A percentile compares a stretch with the other conserved stretches of the same genome.
phyloP scores from a whole-genome alignment of 2,329 filamentous ascomycete genomes.

The Metarhizium humberi region DNA sequence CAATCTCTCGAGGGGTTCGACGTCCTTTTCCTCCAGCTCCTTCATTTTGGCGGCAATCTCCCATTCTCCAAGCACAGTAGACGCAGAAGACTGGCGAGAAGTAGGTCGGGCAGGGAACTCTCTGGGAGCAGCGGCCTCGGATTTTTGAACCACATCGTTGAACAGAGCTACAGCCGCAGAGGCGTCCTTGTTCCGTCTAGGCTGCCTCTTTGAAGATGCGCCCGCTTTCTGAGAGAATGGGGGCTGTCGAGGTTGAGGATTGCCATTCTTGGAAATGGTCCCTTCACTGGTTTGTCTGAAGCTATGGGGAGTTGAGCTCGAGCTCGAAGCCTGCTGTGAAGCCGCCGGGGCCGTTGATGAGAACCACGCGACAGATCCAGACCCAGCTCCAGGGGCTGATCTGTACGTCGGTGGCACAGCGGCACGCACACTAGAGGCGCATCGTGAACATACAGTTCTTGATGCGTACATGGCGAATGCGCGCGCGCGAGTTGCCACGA shows the following conservation, averaged over 20 bases:
- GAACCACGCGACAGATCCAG: conserved; percentile 11
- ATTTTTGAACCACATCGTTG: conserved; percentile 23
- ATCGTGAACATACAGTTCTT: conserved; percentile 25
- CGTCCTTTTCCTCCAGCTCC: conserved; percentile 12
- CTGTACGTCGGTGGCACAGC: neutral
- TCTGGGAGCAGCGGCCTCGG: neutral
- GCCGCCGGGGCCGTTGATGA: conserved; percentile 13
- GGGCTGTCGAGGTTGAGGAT: neutral
- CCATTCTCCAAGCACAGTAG: conserved; percentile 14
- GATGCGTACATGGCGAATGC: conserved; percentile 23
- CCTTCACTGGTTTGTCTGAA: neutral
- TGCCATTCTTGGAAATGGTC: neutral
- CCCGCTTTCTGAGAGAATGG: neutral
- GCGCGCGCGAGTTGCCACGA: neutral
- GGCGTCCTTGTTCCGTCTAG: conserved; percentile 1
- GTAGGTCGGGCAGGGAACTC: neutral
- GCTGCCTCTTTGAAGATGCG: conserved; percentile 3
- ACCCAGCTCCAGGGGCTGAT: neutral
- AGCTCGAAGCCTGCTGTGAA: neutral
- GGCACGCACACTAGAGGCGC: conserved; percentile 19
- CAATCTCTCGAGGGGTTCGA: conserved; percentile 12
- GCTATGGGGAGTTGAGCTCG: neutral
- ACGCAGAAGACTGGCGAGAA: neutral
- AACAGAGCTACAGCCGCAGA: conserved; percentile 23
- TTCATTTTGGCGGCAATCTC: conserved; percentile 22